Base-by-base conservation (phyloP, 208 protist species). In the Crithidia sp. region DNA sequence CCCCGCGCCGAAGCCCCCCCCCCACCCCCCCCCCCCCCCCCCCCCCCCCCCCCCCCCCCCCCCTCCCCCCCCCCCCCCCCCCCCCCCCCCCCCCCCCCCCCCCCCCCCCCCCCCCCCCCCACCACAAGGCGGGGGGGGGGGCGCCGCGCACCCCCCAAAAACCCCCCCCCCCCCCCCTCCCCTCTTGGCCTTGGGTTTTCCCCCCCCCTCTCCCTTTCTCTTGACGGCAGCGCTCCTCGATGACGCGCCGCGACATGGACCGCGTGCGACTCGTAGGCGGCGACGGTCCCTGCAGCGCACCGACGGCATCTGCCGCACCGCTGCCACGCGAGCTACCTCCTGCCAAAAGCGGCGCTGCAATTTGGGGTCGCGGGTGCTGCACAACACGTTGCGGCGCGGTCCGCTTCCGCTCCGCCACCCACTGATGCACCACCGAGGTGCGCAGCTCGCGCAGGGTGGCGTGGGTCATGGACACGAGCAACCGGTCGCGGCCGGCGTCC, bases 331-430 rank as follows among this genome's bases (percentile, higher is more conserved):
- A 16, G n/a, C 44, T 12, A 14, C 6, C 39, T 43, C 2, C 40
- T 10, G 52, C 52, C 2, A 5, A 52, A 7, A 52, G 8, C 50
- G 10, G 10, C 12, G 65, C 37, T n/a, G 7, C 43, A 14, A 66
- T 57, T 14, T 17, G 49, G 12, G 65, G 65, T 9, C 44, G 58
- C 36, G 55, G 16, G 2, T 53, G 59, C 50, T 59, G 64, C 28
- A 67, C 14, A 19, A 58, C 41, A 12, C 76, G 75, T 14, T 44
- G 68, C 37, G 89, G 89, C 17, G 89, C 90, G 14, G 43, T 81
- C 56, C 81, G 79, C 78, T 94, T 96, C 43, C 91, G 84, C 49
- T 90, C 85, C 2, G 85, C 77, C 59, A 96, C 91, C 91, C 91
- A 96, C 72, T 87, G 61, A 59, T 94, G 87, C 69, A 96, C 77